Evolutionary conservation across 2,329 filamentous ascomycete genomes (phyloP).

Genomic region (Spiromastix sp.): DNA sequence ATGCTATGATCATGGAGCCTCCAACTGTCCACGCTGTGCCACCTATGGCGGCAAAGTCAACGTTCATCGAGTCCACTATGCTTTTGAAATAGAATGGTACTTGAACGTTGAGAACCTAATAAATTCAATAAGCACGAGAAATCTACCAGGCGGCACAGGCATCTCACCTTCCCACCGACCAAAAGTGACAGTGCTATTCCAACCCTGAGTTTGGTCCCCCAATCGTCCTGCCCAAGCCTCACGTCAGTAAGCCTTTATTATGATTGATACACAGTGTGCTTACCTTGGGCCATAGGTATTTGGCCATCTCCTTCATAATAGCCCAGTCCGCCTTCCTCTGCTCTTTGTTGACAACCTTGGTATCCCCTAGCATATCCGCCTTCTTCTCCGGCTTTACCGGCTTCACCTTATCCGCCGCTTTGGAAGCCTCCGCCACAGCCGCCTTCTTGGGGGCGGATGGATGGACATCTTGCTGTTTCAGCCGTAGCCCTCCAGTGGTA

Average conservation of each 20-base stretch:
- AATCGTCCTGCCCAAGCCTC: slow-evolving; percentile 45
- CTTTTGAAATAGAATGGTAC: slow-evolving; percentile 98
- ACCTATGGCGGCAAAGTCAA: slow-evolving; percentile 78
- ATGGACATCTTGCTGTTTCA: slow-evolving; percentile 16
- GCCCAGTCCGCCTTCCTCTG: slow-evolving; percentile 97
- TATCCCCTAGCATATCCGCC: slow-evolving; percentile 53
- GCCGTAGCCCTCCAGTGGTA: slow-evolving; percentile 15
- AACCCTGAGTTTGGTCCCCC: slow-evolving; percentile 75
- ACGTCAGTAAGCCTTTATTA: slow-evolving; percentile 2
- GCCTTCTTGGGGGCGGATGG: slow-evolving; percentile 8
- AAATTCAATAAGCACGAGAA: slow-evolving; percentile 12
- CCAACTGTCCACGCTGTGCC: slow-evolving; percentile 83
- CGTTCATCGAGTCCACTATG: slow-evolving; percentile 96
- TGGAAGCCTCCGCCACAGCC: slow-evolving; percentile 9
- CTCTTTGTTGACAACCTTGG: slow-evolving; percentile 62
- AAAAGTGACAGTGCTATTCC: slow-evolving; percentile 73
- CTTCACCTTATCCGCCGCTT: slow-evolving; percentile 14
- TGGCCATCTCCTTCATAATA: slow-evolving; percentile 95
- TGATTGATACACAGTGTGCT: slow-evolving; percentile 6
- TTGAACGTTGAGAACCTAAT: slow-evolving; percentile 76
- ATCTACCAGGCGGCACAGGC: not conserved
- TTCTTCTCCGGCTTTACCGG: slow-evolving; percentile 22
- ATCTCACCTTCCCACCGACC: slow-evolving; percentile 67
- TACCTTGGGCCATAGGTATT: slow-evolving; percentile 87
- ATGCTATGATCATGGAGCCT: slow-evolving; percentile 86